Evolutionary conservation across 2,329 filamentous ascomycete species (phyloP), one percentile per base, ranked within the genome.

Genomic region (Leptosphaerulina australis): DNA sequence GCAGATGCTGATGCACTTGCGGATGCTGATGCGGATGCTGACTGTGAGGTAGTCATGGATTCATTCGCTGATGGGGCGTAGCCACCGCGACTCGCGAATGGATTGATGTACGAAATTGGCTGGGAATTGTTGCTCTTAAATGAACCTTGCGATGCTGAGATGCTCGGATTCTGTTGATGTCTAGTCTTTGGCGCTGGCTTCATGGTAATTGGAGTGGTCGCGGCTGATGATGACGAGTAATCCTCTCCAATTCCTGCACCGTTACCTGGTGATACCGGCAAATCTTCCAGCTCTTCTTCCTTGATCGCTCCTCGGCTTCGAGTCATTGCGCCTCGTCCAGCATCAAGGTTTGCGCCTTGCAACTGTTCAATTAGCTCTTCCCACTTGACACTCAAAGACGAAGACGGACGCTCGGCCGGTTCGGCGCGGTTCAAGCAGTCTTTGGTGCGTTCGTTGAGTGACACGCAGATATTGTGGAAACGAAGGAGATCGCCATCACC

Each of bases 291-390:
- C 22, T 68, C 63, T 41, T 64, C 65, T 56, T 63, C 64, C 25
- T 52, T 57, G 20, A 64, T 69, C 6, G 62, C 57, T 14, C 53
- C 54, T 25, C 66, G 63, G 30, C 66, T 70, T 28, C 67, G 54
- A 12, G 69, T 70, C 26, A 68, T 65, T 25, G 66, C 68, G 22
- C 67, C 66, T 49, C 70, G 57, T 46, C 62, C 52, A 15, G 62
- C 44, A 40, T 73, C 67, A 15, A 72, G 63, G 15, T 58, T 65
- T 11, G 68, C 60, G 6, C 65, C 67, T 41, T 74, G 70, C 28
- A 79, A 70, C 45, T 75, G 71, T 54, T 81, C 79, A 14, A 81
- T 77, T 10, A 82, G 68, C 48, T 81, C 79, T 55, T 81, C 79
- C 79, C 79, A 82, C 22, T 77, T 75, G 43, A 79, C 73, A 39